Base-by-base conservation (phyloP, 768 basidiomycete genomes). In the Phlebiopsis gigantea region DNA sequence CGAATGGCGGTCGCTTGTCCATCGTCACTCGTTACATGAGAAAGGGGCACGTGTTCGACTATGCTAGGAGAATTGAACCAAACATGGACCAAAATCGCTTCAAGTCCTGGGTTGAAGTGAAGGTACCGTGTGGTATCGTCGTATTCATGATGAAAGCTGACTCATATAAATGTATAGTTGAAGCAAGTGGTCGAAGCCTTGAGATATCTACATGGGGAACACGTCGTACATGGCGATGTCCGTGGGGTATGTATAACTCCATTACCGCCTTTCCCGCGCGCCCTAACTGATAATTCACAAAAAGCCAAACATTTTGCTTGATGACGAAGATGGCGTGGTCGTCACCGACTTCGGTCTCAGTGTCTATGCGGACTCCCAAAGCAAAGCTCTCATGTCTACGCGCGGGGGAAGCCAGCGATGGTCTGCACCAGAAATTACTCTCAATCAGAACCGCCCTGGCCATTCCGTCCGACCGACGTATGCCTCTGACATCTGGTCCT, bases 281-380 rank as follows among this genome's bases (percentile, higher is more conserved):
- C 6, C 43, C 44, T 41, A 8, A 8, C 28, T 41, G 31, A 44
- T 45, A 5, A 19, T 19, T 48, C 21, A 21, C 19, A 2, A 1
- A 4, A 17, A 56, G 55, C 5, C 6, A 14, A 56, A 56, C 25
- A 42, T 56, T 10, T 28, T 56, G 7, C 25, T 56, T 34, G 22
- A 51, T 31, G 25, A 29, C 17, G 2, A 19, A 1, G 47, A 42
- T 25, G n/a, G 26, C 12, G 55, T 45, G 6, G 47, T 55, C 14
- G 41, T 56, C 8, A 29, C 34, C 25, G 55, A 56, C 34, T 49
- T 56, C 39, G 55, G 55, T 4, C 22, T 56, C 1, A 25, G 46
- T 10, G 34, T 56, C 3, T 56, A 49, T 44, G 47, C 29, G 22
- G 34, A 48, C 28, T 4, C 34, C 12, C 29, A 5, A 4, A 48